Conservation (phyloP, 257 asterid species). For the Cordia subcordata region DNA sequence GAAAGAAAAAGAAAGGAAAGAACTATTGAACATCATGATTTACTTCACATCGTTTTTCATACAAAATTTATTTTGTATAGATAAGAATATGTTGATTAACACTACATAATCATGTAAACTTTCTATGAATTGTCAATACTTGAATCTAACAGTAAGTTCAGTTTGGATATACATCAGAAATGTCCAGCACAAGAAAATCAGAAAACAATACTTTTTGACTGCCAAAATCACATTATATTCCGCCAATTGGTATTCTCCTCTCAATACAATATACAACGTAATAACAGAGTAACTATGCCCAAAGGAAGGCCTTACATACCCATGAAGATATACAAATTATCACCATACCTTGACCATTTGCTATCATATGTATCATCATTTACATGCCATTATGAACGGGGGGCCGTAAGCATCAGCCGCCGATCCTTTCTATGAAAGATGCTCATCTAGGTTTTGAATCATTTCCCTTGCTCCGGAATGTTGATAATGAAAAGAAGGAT, state of each 20-base stretch:
- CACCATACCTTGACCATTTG: conserved; percentile 24
- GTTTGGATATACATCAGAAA: conserved; percentile 22
- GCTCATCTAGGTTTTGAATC: conserved; percentile 74
- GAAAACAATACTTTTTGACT: conserved; percentile 35
- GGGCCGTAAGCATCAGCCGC: too few relatives aligned
- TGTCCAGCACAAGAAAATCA: conserved; percentile 11
- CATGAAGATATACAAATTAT: conserved; percentile 24
- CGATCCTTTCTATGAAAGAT: conserved; percentile 14
- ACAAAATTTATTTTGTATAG: too few relatives aligned
- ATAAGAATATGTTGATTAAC: too few relatives aligned
- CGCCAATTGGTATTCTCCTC: conserved; percentile 45
- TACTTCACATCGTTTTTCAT: too few relatives aligned
- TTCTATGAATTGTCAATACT: not conserved
- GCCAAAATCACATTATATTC: conserved; percentile 56
- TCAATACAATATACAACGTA: conserved; percentile 44
- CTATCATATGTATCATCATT: conserved; percentile 1
- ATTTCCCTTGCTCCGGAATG: conserved; percentile 91
- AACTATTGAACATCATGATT: too few relatives aligned
- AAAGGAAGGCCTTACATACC: conserved; percentile 18
- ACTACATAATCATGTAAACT: not conserved
- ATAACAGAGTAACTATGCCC: conserved; percentile 19
- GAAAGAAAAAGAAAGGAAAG: too few relatives aligned
- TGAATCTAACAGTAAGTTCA: conserved; percentile 13
- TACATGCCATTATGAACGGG: not conserved
- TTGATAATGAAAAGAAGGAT: conserved; percentile 81